Evolutionary conservation across 176 grass and related monocot genomes (phyloP).

Genomic region (Urochloa ruziziensis): DNA sequence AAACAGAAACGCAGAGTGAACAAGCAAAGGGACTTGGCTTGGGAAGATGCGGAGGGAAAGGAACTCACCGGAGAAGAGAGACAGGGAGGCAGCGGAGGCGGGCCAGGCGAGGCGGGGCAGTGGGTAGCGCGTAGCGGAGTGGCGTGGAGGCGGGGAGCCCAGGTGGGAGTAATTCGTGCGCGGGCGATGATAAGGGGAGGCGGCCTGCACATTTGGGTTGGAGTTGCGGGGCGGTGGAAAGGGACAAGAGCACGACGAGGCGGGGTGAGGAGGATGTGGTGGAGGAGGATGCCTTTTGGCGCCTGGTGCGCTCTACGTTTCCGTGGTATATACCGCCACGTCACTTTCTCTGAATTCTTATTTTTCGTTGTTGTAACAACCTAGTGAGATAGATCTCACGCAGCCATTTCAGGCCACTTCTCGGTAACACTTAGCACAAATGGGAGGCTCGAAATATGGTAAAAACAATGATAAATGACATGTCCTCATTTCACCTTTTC

Average conservation of each 20-base stretch:
- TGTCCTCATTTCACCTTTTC: no score
- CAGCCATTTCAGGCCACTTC: no score
- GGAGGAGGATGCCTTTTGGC: conserved; percentile 47
- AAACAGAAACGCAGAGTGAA: neutral
- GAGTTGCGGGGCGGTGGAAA: conserved; percentile 16
- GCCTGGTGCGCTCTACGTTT: conserved; percentile 28
- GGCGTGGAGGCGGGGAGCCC: neutral
- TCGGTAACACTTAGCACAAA: no score
- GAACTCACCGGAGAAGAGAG: neutral
- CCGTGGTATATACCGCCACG: conserved; percentile 26
- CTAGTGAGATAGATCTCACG: no score
- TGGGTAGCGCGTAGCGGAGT: neutral
- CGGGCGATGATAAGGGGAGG: neutral
- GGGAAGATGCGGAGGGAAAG: neutral
- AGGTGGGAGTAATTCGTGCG: neutral
- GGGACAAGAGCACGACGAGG: neutral
- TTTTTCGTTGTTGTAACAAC: no score
- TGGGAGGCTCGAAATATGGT: no score
- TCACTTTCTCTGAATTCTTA: no score
- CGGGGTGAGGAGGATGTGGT: conserved; percentile 35
- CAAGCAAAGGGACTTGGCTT: neutral
- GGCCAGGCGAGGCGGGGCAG: neutral
- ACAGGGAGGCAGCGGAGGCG: neutral
- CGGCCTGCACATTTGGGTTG: neutral
- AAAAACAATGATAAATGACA: no score